Evolutionary conservation across 2,329 filamentous ascomycete species (phyloP).

Genomic region (Xylariaceae sp.): DNA sequence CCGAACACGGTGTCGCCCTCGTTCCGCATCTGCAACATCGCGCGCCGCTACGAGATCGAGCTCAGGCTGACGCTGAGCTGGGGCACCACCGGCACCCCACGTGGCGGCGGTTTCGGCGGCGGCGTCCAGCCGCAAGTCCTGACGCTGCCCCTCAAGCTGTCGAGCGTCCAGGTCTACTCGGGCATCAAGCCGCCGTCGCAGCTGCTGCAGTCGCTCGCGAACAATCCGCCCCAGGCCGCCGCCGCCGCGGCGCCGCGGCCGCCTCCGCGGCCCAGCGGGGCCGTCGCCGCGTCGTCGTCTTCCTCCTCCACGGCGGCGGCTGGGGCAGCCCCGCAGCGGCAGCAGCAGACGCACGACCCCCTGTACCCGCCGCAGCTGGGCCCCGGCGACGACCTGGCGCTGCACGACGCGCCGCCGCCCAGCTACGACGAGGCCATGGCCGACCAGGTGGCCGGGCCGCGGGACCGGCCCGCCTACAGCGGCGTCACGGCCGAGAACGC

Average conservation of each 20-base stretch:
- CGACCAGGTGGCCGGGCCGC: conserved; percentile 59
- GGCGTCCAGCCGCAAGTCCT: conserved; percentile 56
- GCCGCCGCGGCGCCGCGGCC: conserved; percentile 26
- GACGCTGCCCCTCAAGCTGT: conserved; percentile 70
- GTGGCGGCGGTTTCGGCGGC: conserved; percentile 3
- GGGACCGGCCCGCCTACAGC: conserved; percentile 59
- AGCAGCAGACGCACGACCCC: conserved; percentile 33
- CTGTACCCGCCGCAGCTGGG: conserved; percentile 53
- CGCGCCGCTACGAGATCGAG: conserved; percentile 75
- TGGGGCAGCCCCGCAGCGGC: conserved; percentile 10
- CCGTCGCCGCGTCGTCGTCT: conserved; percentile 1
- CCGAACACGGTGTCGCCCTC: conserved; percentile 83
- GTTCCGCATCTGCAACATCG: conserved; percentile 84
- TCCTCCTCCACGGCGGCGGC: no score
- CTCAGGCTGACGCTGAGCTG: conserved; percentile 71
- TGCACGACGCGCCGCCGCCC: conserved; percentile 80
- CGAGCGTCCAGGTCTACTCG: conserved; percentile 70
- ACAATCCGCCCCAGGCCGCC: conserved; percentile 16
- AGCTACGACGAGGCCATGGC: conserved; percentile 94
- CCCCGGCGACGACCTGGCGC: conserved; percentile 31
- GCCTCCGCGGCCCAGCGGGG: conserved; percentile 28
- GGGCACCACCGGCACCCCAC: conserved; percentile 35
- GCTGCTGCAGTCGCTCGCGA: conserved; percentile 49
- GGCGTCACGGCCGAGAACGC: conserved; percentile 55
- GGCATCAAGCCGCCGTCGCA: conserved; percentile 76